Evolutionary conservation across 495 filamentous ascomycete species (phyloP), one percentile per base, ranked within the genome.

Genomic region (Penicillium lividum): DNA sequence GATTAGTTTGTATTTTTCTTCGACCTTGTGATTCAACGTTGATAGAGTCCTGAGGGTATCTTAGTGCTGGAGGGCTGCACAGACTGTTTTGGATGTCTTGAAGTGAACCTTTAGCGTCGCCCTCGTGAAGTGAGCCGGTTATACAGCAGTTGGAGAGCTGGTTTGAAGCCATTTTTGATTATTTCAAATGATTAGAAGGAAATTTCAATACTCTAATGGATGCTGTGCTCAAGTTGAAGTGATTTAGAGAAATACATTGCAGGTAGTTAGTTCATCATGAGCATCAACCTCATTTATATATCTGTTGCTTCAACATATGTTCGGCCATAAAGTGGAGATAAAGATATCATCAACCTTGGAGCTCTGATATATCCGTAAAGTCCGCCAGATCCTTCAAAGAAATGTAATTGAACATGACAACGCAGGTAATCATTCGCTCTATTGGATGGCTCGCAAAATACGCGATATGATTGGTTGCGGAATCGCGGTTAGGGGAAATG

Each of bases 61-160:
- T 22, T 22, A 22, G 22, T 8, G 33, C 33, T 36, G 34, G 11
- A 11, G 38, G 38, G 4, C n/a, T 43, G 9, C 13, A 53, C 53
- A 13, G 27, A 63, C 67, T 63, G 36, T 59, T 42, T 2, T 53
- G 51, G 22, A 70, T 62, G 28, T 51, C 46, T 34, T 61, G 61
- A 16, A 64, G 53, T n/a, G 64, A 53, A 2, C 63, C 70, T 10
- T 50, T 60, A 30, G 68, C 49, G 33, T 66, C 55, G 0, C 70
- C 70, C 4, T 69, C 56, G 28, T 73, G 70, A 15, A 60, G 34
- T 4, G 56, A 51, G 27, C 63, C 63, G 13, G 42, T 53, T 5
- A 43, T 59, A 25, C 63, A 65, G 45, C 63, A 62, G 30, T 38
- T 27, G 8, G 63, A 59, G 1, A 62, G 18, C 15, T 31, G 11